A percentile compares a stretch with the other conserved stretches of the same genome.
Conservation (phyloP, 2,329 filamentous ascomycete genomes). For the Cytospora leucostoma region DNA sequence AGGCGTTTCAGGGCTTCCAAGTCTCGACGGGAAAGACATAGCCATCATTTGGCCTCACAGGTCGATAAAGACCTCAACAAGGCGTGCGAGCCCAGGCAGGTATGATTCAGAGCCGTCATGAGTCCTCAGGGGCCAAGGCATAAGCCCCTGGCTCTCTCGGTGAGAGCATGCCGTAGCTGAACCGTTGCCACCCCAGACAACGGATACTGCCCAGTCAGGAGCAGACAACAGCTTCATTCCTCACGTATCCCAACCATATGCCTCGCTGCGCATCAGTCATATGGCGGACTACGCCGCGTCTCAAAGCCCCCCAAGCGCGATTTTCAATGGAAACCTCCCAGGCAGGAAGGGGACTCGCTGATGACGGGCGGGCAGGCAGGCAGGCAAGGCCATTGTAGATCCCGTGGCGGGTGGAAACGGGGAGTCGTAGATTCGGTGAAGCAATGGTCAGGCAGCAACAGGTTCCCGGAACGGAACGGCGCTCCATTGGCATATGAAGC, state of each 20-base stretch:
- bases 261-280: slow-evolving; percentile 20
- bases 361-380: slow-evolving; percentile 15
- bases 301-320: background rate
- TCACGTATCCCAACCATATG: slow-evolving; percentile 1
- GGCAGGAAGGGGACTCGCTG: background rate
- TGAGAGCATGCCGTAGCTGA: background rate
- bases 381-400: background rate
- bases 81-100: slow-evolving; percentile 7
- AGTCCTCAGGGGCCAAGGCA: background rate
- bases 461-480: background rate
- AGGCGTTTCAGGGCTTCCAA: background rate
- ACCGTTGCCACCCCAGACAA: background rate
- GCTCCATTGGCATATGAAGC: background rate
- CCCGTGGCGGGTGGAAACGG: background rate
- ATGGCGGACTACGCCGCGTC: background rate
- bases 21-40: slow-evolving; percentile 8
- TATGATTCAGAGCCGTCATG: slow-evolving; percentile 2
- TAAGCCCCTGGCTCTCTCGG: background rate
- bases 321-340: background rate
- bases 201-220: slow-evolving; percentile 9
- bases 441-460: slow-evolving; percentile 10
- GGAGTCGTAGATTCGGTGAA: slow-evolving; percentile 4
- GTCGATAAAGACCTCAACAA: background rate
- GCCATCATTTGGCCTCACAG: slow-evolving; percentile 10
- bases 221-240: background rate